phyloP scores from a whole-genome alignment of 116 monocot genomes.

The Zostera marina region DNA sequence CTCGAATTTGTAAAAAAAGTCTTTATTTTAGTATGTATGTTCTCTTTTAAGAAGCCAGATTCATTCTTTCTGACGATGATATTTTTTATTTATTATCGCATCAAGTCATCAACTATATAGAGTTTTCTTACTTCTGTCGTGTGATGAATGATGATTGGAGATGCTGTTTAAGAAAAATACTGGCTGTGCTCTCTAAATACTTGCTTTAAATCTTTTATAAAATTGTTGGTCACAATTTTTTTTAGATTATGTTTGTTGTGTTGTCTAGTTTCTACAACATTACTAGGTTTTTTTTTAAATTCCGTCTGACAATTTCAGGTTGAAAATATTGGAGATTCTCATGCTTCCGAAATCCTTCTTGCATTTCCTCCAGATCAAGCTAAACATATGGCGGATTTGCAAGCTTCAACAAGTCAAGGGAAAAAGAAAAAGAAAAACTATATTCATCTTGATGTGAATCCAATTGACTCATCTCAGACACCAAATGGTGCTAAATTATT shows the following conservation, averaged over 20 bases:
- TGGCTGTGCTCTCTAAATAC: too few relatives aligned
- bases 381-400: slow-evolving; percentile 43
- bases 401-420: slow-evolving; percentile 41
- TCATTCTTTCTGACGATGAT: too few relatives aligned
- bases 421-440: slow-evolving; percentile 62
- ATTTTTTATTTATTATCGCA: too few relatives aligned
- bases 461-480: slow-evolving; percentile 17
- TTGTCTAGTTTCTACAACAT: background rate
- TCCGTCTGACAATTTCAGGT: slow-evolving; percentile 19
- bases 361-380: slow-evolving; percentile 53
- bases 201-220: background rate
- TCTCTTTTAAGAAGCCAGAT: too few relatives aligned
- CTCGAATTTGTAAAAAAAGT: too few relatives aligned
- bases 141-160: too few relatives aligned
- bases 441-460: slow-evolving; percentile 29
- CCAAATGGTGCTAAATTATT: slow-evolving; percentile 33
- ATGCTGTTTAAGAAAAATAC: too few relatives aligned
- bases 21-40: too few relatives aligned
- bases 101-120: too few relatives aligned
- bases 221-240: background rate
- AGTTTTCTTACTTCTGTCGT: too few relatives aligned
- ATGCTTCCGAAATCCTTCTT: slow-evolving; percentile 36
- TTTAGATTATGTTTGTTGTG: background rate
- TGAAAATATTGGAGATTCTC: slow-evolving; percentile 41
- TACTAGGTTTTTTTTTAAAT: background rate